Percentiles rank a stretch among this genome's conserved stretches.
phyloP scores from a whole-genome alignment of 2,329 filamentous ascomycete genomes.

The Apiospora saccharicola region DNA sequence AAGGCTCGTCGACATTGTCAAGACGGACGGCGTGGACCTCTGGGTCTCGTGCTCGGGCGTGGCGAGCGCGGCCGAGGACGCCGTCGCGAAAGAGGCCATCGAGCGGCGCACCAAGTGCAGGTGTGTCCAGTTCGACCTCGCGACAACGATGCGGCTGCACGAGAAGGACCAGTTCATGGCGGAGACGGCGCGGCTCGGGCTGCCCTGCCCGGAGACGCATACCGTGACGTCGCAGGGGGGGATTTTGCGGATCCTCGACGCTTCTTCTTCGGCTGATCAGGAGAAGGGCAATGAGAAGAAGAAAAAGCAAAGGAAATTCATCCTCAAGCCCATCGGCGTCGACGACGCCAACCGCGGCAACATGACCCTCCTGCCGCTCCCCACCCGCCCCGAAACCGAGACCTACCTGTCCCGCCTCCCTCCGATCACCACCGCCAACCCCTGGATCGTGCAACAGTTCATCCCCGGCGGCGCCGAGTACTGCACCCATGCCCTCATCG shows the following conservation, averaged over 20 bases:
- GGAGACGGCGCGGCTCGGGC: slow-evolving; percentile 59
- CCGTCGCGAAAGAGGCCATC: slow-evolving; percentile 66
- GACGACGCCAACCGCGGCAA: slow-evolving; percentile 66
- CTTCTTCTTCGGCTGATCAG: slow-evolving; percentile 21
- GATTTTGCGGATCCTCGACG: slow-evolving; percentile 59
- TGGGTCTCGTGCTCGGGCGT: slow-evolving; percentile 81
- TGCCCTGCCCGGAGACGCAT: slow-evolving; percentile 61
- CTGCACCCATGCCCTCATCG: slow-evolving; percentile 74
- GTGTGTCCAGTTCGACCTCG: slow-evolving; percentile 68
- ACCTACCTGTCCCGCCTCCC: slow-evolving; percentile 60
- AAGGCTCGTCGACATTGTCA: slow-evolving; percentile 64
- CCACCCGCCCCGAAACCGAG: slow-evolving; percentile 59
- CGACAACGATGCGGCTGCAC: slow-evolving; percentile 65
- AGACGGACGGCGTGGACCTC: slow-evolving; percentile 67
- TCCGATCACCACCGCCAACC: slow-evolving; percentile 54
- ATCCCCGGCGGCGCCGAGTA: slow-evolving; percentile 68
- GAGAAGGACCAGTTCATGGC: slow-evolving; percentile 72
- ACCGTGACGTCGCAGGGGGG: slow-evolving; percentile 61
- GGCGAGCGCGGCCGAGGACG: slow-evolving; percentile 71
- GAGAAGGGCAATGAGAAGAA: slow-evolving; percentile 11
- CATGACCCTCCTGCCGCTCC: slow-evolving; percentile 70
- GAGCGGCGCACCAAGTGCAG: slow-evolving; percentile 64
- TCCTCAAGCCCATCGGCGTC: slow-evolving; percentile 71
- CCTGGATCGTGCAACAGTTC: slow-evolving; percentile 76
- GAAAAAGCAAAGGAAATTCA: slow-evolving; percentile 54